phyloP scores from a whole-genome alignment of 1,284 basidiomycete species.

The Fomes fomentarius region DNA sequence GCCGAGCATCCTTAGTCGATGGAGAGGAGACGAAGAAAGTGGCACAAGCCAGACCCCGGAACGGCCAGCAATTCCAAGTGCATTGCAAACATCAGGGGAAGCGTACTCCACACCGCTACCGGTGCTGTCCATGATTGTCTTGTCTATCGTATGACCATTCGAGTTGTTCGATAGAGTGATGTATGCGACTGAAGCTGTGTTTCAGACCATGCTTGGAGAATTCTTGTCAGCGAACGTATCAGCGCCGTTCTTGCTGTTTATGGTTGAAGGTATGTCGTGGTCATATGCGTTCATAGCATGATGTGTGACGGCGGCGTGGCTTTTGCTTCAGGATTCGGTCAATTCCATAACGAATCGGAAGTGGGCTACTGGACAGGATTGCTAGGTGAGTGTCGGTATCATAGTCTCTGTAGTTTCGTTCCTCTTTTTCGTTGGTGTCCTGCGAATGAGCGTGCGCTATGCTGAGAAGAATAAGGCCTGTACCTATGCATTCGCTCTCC shows the following conservation, averaged over 20 bases:
- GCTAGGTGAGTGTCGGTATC: constrained; percentile 51
- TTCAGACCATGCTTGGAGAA: constrained; percentile 89
- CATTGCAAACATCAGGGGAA: constrained; percentile 65
- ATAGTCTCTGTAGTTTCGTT: no score
- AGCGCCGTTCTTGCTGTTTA: constrained; percentile 87
- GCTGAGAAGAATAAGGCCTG: no score
- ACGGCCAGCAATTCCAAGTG: constrained; percentile 73
- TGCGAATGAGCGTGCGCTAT: no score
- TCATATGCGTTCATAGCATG: constrained; percentile 6
- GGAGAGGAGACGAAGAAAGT: constrained; percentile 31
- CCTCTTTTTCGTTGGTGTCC: no score
- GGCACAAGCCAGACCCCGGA: constrained; percentile 37
- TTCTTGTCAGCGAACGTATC: constrained; percentile 91
- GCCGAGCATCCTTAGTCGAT: constrained; percentile 31
- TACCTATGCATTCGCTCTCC: no score
- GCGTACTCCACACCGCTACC: constrained; percentile 81
- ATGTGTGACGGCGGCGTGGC: neutral
- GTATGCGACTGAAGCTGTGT: constrained; percentile 1
- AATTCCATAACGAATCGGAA: constrained; percentile 68
- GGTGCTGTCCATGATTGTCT: constrained; percentile 85
- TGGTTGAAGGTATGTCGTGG: constrained; percentile 77
- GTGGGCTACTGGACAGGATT: constrained; percentile 88
- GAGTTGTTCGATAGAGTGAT: neutral
- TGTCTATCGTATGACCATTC: constrained; percentile 76
- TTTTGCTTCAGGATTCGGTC: constrained; percentile 61